Conservation (phyloP, 805 yeast species). For the Starmerella lactis-condensi region DNA sequence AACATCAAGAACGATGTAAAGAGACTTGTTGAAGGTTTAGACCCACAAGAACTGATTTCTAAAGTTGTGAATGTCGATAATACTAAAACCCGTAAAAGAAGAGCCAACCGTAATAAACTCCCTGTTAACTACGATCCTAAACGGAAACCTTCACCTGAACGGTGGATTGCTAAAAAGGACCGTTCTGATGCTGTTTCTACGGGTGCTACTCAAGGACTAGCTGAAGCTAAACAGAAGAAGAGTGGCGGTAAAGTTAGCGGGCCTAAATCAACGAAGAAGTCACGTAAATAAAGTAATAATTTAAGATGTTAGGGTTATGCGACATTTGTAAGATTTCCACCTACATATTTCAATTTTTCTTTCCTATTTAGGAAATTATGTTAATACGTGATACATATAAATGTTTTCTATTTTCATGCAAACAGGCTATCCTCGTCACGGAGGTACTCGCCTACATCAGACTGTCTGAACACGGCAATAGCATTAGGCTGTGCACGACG, state of each 20-base stretch:
- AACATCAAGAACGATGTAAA: neutral
- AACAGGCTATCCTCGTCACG: slow-evolving; percentile 95
- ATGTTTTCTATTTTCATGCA: slow-evolving; percentile 43
- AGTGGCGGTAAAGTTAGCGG: no score
- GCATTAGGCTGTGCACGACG: slow-evolving; percentile 81
- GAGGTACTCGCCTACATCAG: slow-evolving; percentile 91
- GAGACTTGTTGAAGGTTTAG: slow-evolving; percentile 9
- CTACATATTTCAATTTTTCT: no score
- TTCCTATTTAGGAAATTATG: no score
- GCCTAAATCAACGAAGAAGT: no score
- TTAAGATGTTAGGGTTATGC: no score
- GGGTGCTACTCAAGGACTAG: slow-evolving; percentile 28
- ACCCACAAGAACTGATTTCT: neutral
- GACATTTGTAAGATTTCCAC: no score
- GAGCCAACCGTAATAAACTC: slow-evolving; percentile 21
- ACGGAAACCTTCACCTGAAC: slow-evolving; percentile 41
- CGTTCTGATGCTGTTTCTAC: slow-evolving; percentile 58
- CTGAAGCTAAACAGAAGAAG: no score
- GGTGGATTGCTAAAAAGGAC: slow-evolving; percentile 84
- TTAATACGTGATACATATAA: no score
- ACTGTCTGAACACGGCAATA: slow-evolving; percentile 89
- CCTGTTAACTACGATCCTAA: slow-evolving; percentile 27
- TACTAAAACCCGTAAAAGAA: no score
- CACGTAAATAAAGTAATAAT: no score
- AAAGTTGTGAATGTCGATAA: neutral